Evolutionary conservation across 257 asterid species (phyloP).

Genomic region (Solanum sitiens): DNA sequence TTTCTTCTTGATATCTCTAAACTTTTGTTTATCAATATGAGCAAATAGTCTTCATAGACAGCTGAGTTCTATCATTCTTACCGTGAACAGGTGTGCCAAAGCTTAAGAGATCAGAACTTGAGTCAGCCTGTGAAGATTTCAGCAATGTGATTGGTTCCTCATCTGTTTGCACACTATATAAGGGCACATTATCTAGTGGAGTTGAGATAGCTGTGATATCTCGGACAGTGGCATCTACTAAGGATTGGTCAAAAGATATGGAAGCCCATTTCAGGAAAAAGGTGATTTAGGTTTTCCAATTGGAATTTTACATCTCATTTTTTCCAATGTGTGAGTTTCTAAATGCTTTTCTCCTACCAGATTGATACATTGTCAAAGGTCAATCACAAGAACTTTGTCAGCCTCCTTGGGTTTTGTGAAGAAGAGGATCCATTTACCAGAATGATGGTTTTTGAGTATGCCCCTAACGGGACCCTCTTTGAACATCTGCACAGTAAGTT

Average conservation of each 20-base stretch:
- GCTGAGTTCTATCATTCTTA: neutral
- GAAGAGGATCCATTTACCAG: conserved; percentile 81
- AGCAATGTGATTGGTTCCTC: conserved; percentile 77
- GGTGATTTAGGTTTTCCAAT: conserved; percentile 23
- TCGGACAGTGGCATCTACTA: conserved; percentile 35
- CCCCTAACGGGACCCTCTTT: conserved; percentile 89
- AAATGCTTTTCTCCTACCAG: conserved; percentile 23
- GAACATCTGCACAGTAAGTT: conserved; percentile 89
- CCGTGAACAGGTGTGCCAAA: conserved; percentile 60
- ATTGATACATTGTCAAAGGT: conserved; percentile 68
- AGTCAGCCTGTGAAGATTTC: conserved; percentile 85
- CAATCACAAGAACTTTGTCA: conserved; percentile 76
- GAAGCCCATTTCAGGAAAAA: conserved; percentile 68
- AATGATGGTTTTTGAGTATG: conserved; percentile 90
- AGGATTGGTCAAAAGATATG: conserved; percentile 67
- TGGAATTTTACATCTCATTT: neutral
- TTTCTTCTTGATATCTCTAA: neutral
- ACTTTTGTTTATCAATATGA: neutral
- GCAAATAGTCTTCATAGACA: neutral
- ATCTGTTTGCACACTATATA: conserved; percentile 51
- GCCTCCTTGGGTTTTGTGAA: conserved; percentile 76
- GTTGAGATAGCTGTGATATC: conserved; percentile 88
- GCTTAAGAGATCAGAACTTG: conserved; percentile 72
- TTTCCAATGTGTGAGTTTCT: neutral
- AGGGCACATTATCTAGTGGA: conserved; percentile 81